A percentile compares a stretch with the other conserved stretches of the same genome.
phyloP scores from a whole-genome alignment of 306 rosid species.

The Lathyrus aphaca region DNA sequence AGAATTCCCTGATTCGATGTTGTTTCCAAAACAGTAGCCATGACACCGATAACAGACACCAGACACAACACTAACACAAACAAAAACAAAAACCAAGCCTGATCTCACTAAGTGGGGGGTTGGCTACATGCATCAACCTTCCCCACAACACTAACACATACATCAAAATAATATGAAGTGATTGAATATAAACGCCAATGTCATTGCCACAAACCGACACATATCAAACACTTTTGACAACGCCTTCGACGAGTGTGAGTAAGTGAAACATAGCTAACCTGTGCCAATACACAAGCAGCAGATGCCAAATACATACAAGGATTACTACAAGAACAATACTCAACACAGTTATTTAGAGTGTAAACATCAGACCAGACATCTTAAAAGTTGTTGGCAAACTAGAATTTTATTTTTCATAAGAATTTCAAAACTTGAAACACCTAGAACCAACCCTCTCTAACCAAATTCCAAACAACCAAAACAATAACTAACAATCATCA shows the following conservation, averaged over 20 bases:
- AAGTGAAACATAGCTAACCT: neutral
- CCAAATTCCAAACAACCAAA: conserved; percentile 17
- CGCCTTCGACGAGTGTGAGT: neutral
- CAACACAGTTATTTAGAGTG: neutral
- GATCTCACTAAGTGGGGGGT: too few relatives aligned
- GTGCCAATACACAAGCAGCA: neutral
- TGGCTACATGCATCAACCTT: too few relatives aligned
- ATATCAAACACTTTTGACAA: neutral
- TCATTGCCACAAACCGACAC: neutral
- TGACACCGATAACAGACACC: neutral
- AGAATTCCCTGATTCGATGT: neutral
- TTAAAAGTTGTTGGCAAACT: conserved; percentile 5
- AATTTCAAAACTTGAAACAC: neutral
- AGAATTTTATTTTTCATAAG: neutral
- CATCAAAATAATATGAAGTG: neutral
- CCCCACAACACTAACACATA: neutral
- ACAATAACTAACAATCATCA: conserved; percentile 1
- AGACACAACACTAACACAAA: neutral
- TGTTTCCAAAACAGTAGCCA: neutral
- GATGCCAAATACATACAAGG: conserved; percentile 24
- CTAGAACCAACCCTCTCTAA: conserved; percentile 22
- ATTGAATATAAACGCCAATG: neutral
- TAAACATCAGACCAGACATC: conserved; percentile 15
- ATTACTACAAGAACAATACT: conserved; percentile 2
- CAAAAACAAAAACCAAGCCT: neutral